Conservation (phyloP, 2,329 filamentous ascomycete genomes). For the Aaosphaeria arxii region DNA sequence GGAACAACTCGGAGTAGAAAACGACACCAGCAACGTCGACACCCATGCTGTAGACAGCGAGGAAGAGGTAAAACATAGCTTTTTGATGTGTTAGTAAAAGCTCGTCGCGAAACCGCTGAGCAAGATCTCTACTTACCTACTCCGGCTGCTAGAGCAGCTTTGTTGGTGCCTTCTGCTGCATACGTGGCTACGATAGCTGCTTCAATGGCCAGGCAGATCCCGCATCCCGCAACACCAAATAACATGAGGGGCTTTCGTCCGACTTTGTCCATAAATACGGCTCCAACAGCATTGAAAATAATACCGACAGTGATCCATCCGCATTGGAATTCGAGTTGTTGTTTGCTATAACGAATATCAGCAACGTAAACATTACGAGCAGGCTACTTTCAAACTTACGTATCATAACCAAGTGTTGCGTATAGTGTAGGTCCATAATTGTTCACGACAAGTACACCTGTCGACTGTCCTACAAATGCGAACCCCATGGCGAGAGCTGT, state of each 20-base stretch:
- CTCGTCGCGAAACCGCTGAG: background rate
- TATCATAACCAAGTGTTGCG: slow-evolving; percentile 16
- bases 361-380: no score
- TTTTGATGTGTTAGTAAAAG: background rate
- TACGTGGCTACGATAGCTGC: slow-evolving; percentile 21
- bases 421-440: slow-evolving; percentile 25
- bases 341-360: slow-evolving; percentile 4
- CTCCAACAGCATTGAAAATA: slow-evolving; percentile 16
- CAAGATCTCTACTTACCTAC: slow-evolving; percentile 9
- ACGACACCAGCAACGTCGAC: slow-evolving; percentile 19
- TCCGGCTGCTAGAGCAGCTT: slow-evolving; percentile 15
- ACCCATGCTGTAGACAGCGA: slow-evolving; percentile 17
- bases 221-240: slow-evolving; percentile 18
- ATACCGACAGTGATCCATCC: slow-evolving; percentile 25
- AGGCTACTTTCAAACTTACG: slow-evolving; percentile 2
- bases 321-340: slow-evolving; percentile 19
- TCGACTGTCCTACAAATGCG: slow-evolving; percentile 19
- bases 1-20: slow-evolving; percentile 8
- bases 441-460: slow-evolving; percentile 20
- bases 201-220: slow-evolving; percentile 19
- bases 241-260: slow-evolving; percentile 19
- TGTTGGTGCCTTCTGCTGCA: slow-evolving; percentile 19
- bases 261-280: slow-evolving; percentile 12
- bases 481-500: slow-evolving; percentile 16
- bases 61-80: slow-evolving; percentile 19